Evolutionary conservation across 2,329 filamentous ascomycete species (phyloP).

Genomic region (Cordyceps militaris): DNA sequence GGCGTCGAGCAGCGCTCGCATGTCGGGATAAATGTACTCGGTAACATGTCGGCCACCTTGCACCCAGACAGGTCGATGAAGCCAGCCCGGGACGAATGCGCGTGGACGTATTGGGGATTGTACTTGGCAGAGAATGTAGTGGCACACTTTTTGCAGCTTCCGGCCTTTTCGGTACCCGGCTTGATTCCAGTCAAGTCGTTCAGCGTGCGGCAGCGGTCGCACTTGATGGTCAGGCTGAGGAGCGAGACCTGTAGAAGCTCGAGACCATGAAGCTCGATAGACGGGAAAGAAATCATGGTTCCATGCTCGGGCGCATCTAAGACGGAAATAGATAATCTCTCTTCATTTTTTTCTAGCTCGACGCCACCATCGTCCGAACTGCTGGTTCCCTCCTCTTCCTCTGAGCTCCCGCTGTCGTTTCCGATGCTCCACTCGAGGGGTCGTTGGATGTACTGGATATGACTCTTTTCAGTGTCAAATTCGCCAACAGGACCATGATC

Average conservation of each 20-base stretch:
- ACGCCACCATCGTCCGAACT: slow-evolving; percentile 40
- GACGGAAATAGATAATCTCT: background rate
- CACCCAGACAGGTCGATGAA: slow-evolving; percentile 73
- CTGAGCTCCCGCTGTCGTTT: slow-evolving; percentile 32
- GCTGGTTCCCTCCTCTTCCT: slow-evolving; percentile 41
- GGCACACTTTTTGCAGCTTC: slow-evolving; percentile 54
- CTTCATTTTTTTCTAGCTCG: slow-evolving; percentile 26
- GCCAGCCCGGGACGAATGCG: slow-evolving; percentile 65
- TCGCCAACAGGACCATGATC: slow-evolving; percentile 1
- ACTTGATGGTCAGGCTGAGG: slow-evolving; percentile 67
- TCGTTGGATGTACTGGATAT: slow-evolving; percentile 65
- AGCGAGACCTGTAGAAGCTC: slow-evolving; percentile 65
- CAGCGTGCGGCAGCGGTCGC: slow-evolving; percentile 67
- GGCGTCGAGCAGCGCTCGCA: slow-evolving; percentile 68
- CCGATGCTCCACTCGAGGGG: slow-evolving; percentile 66
- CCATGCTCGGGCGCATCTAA: slow-evolving; percentile 50
- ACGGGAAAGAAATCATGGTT: slow-evolving; percentile 72
- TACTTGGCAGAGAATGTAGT: slow-evolving; percentile 47
- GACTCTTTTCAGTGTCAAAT: slow-evolving; percentile 44
- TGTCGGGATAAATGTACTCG: slow-evolving; percentile 72
- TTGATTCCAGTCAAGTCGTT: slow-evolving; percentile 63
- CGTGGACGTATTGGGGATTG: slow-evolving; percentile 64
- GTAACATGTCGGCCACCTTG: slow-evolving; percentile 67
- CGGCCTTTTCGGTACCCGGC: slow-evolving; percentile 43
- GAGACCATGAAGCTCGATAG: slow-evolving; percentile 67